Evolutionary conservation across 2,329 filamentous ascomycete genomes (phyloP).

Genomic region (Sphaerulina vaccinii): DNA sequence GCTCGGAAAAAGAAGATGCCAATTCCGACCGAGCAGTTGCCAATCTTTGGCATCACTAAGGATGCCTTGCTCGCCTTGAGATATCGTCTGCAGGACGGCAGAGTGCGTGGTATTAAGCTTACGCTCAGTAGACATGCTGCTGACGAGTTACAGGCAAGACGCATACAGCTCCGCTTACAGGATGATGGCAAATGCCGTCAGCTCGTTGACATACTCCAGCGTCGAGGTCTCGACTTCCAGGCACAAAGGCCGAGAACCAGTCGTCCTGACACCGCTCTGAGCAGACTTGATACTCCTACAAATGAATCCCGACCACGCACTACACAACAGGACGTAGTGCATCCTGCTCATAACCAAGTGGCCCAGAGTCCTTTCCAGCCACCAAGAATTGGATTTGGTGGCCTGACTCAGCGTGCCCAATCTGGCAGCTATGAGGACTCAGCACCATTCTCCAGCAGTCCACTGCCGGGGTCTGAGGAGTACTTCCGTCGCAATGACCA

Average conservation of each 20-base stretch:
- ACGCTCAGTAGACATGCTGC: neutral
- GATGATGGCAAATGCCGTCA: slow-evolving; percentile 25
- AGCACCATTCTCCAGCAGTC: neutral
- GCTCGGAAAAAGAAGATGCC: slow-evolving; percentile 31
- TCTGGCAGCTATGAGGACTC: slow-evolving; percentile 1
- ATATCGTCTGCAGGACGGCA: slow-evolving; percentile 39
- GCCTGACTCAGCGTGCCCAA: slow-evolving; percentile 4
- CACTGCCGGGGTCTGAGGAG: neutral
- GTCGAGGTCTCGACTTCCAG: slow-evolving; percentile 34
- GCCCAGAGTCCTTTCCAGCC: slow-evolving; percentile 16
- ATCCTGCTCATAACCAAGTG: neutral
- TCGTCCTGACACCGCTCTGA: slow-evolving; percentile 18
- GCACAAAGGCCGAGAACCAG: slow-evolving; percentile 26
- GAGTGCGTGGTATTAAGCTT: slow-evolving; percentile 31
- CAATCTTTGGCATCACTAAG: slow-evolving; percentile 46
- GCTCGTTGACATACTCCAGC: slow-evolving; percentile 26
- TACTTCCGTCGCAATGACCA: neutral
- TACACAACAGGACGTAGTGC: slow-evolving; percentile 6
- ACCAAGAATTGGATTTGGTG: slow-evolving; percentile 14
- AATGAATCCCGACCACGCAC: slow-evolving; percentile 17
- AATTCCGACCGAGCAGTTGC: slow-evolving; percentile 42
- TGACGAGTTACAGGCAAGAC: slow-evolving; percentile 26
- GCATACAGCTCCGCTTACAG: slow-evolving; percentile 36
- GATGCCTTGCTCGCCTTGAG: slow-evolving; percentile 43
- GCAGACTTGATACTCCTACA: slow-evolving; percentile 6